phyloP scores from a whole-genome alignment of 192 early-diverging fungal species.

The Podochytrium sp. region DNA sequence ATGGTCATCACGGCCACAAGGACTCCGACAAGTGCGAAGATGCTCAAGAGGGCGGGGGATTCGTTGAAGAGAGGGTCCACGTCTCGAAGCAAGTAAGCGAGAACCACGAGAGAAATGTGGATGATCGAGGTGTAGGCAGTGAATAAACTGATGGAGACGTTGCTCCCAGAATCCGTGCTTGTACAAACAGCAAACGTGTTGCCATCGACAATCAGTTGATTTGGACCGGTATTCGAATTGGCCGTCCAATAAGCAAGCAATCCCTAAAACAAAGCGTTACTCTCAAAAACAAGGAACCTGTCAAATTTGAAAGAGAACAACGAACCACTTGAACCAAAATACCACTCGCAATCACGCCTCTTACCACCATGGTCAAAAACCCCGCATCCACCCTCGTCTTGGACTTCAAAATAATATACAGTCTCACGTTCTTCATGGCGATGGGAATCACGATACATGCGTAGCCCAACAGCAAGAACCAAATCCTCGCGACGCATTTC shows the following conservation, averaged over 20 bases:
- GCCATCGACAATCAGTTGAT: not conserved
- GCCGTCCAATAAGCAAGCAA: not conserved
- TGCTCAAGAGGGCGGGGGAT: not conserved
- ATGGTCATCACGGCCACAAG: not conserved
- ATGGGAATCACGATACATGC: not conserved
- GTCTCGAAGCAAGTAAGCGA: not conserved
- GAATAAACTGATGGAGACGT: not conserved
- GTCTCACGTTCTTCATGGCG: not conserved
- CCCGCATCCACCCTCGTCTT: not conserved
- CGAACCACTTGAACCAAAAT: not conserved
- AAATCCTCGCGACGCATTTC: not conserved
- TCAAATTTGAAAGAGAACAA: not conserved
- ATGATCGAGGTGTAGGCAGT: not conserved
- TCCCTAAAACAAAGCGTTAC: not conserved
- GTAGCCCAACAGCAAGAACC: not conserved
- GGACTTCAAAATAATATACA: slow-evolving; percentile 2
- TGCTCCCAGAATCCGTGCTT: not conserved
- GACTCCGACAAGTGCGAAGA: not conserved
- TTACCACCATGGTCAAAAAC: not conserved
- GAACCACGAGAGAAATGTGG: not conserved
- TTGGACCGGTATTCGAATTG: not conserved
- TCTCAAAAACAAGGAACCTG: not conserved
- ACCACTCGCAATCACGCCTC: not conserved
- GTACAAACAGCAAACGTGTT: not conserved
- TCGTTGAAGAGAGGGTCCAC: slow-evolving; percentile 1